Conservation (phyloP, 176 grass and related monocot genomes). For the Saccharum officinarum region DNA sequence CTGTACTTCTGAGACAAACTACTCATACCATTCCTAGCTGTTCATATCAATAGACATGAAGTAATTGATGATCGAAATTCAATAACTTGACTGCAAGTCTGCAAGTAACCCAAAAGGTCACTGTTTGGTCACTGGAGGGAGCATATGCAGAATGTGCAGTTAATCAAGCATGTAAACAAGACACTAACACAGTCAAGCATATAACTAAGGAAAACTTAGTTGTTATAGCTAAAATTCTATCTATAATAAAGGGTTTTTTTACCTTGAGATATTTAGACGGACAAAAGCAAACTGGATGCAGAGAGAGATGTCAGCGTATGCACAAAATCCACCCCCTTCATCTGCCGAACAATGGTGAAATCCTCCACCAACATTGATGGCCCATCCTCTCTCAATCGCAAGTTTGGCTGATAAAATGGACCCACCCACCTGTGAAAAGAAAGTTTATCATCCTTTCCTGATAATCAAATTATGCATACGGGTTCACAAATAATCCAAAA, state of each 20-base stretch:
- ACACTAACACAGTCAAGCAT: not conserved
- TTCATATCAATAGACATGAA: not conserved
- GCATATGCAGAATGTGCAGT: not conserved
- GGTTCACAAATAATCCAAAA: not conserved
- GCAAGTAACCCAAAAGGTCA: not conserved
- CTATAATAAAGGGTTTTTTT: not conserved
- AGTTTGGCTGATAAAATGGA: conserved; percentile 84
- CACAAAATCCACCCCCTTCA: conserved; percentile 79
- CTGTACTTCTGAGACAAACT: not conserved
- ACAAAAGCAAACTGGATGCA: conserved; percentile 68
- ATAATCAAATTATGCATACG: not conserved
- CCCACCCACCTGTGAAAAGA: conserved; percentile 60
- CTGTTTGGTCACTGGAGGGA: not conserved
- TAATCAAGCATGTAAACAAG: not conserved
- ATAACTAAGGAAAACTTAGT: not conserved
- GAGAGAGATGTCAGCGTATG: conserved; percentile 66
- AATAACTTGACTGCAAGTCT: not conserved
- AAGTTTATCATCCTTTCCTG: not conserved
- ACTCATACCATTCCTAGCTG: not conserved
- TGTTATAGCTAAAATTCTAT: not conserved
- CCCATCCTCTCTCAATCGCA: conserved; percentile 82
- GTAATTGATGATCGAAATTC: not conserved
- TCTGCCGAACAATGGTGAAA: conserved; percentile 94
- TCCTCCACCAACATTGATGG: conserved; percentile 88
- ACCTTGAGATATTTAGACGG: conserved; percentile 71